Base-by-base conservation (phyloP, 768 basidiomycete genomes). In the Lentinula lateritia region DNA sequence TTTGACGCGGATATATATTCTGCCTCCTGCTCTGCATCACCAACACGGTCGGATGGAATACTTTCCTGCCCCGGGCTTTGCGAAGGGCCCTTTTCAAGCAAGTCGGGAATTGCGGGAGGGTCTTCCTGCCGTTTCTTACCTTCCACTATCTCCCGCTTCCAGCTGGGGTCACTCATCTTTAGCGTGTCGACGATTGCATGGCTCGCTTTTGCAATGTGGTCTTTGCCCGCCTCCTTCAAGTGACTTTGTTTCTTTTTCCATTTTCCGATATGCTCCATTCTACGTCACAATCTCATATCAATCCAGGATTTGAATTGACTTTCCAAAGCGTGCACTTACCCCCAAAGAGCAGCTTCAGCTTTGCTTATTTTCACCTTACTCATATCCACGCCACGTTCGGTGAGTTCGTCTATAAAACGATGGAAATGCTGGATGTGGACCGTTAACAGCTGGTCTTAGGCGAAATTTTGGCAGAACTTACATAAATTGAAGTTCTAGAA, bases 331-430 rank as follows among this genome's bases (percentile, higher is more conserved):
- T 0, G 32, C 35, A 61, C 78, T 60, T 64, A 83, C 82, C 82
- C 80, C 83, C 83, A 84, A 35, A 85, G 72, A 10, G 80, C 78
- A 6, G 78, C 70, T 66, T 87, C 85, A 15, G 83, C 86, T 70
- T 87, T 87, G 64, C 78, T 83, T 15, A 86, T 77, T 61, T 82
- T 77, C 5, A 86, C 82, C 67, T 85, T 84, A 62, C 73, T 75
- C 73, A 87, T 79, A 66, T 88, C 84, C 1, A 84, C 80, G 0
- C 84, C 83, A 9, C 77, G 76, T 42, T 82, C 75, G 8, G 78
- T 72, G 36, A 89, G 70, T 7, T 78, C 76, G 2, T 78, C 74
- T 46, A 87, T 72, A 68, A 88, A 88, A 43, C 76, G 71, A 58
- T 79, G 77, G 66, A 85, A 88, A 71, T 87, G 84, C 85, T 88